Base-by-base conservation (phyloP, 2,329 filamentous ascomycete genomes). In the Meredithiella fracta region DNA sequence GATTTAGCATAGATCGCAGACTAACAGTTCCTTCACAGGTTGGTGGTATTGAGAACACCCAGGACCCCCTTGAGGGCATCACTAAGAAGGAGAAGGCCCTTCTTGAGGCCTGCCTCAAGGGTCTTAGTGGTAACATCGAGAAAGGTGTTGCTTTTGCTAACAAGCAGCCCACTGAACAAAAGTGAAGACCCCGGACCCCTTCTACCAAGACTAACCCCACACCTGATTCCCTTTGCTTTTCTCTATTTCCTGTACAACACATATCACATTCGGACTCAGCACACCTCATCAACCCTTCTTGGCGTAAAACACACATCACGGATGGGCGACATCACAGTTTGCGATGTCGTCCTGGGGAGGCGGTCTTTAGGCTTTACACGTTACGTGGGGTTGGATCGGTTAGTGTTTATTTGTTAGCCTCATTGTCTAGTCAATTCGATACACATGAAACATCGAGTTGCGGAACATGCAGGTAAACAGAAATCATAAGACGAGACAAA, bases 141-240 rank as follows among this genome's bases (percentile, higher is more conserved):
- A 96, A 97, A 82, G 92, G 92, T 68, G 76, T 96, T 67, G 80
- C 83, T 68, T 98, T 97, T 69, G 83, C 83, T 71, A 78, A 86
- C 75, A 90, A 84, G n/a, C n/a, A n/a, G 78, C 81, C 86, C 69
- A 85, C 88, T 67, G 58, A 54, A 38, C 81, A 88, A 80, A 90
- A 90, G 86, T 90, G 81, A 86, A 69, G 65, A 65, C 60, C 58
- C 63, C 64, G 63, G 57, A 42, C 26, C 23, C 40, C 40, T 22
- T 22, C 8, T n/a, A 23, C 26, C 25, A 31, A 22, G 9, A 54
- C 47, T 42, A 15, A 50, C 26, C 42, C 37, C 26, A 26, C 47
- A 17, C 20, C 3, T 22, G 22, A 44, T 23, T 17, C 15, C 11
- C n/a, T 54, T 42, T 54, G n/a, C n/a, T 47, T 40, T 52, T 11